These are phyloP conservation scores for Chamaecyparis obtusa DNA, from an alignment of 75 land plant species.

Conservation along the genomic window DNA sequence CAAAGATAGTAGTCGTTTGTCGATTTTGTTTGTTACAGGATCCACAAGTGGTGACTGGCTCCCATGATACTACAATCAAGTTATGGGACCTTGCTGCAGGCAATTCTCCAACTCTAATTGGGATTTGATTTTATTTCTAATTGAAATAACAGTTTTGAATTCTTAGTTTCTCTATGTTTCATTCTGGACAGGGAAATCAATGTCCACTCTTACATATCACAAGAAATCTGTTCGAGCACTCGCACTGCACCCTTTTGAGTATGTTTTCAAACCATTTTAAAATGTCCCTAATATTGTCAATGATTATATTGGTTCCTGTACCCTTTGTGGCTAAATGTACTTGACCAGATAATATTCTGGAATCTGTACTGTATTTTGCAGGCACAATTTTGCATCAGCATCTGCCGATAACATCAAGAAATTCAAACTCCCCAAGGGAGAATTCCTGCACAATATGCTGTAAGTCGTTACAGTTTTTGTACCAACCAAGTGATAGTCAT, in stretches of 20 bases:
- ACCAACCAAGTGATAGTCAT: not conserved
- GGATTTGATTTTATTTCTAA: not conserved
- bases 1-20: not conserved
- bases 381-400: constrained; percentile 91
- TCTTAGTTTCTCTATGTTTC: not conserved
- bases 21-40: constrained; percentile 51
- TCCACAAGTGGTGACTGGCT: constrained; percentile 99
- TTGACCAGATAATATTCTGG: not conserved
- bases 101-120: constrained; percentile 16
- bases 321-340: not conserved
- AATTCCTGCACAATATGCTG: constrained; percentile 99
- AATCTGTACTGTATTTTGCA: constrained; percentile 27
- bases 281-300: not conserved
- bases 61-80: constrained; percentile 95
- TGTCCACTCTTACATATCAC: constrained; percentile 93
- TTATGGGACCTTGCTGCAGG: constrained; percentile 99
- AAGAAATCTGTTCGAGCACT: constrained; percentile 98
- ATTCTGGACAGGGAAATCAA: constrained; percentile 78
- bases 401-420: constrained; percentile 99
- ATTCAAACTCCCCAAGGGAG: constrained; percentile 91
- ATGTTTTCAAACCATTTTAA: constrained; percentile 19
- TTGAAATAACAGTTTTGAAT: not conserved
- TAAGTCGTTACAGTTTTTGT: constrained; percentile 38
- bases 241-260: constrained; percentile 96
- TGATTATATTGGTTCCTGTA: not conserved